Evolutionary conservation across 805 yeast genomes (phyloP).

Genomic region (Pichia occidentalis): DNA sequence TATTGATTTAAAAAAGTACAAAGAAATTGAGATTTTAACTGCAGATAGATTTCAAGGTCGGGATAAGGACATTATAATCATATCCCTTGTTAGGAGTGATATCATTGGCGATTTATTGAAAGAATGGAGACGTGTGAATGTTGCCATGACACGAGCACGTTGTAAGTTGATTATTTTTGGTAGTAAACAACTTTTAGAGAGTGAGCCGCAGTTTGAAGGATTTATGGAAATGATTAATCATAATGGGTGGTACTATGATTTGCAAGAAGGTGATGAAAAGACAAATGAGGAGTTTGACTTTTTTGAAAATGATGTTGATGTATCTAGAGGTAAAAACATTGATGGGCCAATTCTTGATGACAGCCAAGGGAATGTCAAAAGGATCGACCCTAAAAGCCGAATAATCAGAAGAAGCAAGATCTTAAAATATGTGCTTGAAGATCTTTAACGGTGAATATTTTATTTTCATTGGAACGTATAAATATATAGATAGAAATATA

Average conservation of each 20-base stretch:
- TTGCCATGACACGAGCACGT: conserved; percentile 87
- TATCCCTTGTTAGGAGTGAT: conserved; percentile 85
- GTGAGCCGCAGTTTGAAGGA: conserved; percentile 45
- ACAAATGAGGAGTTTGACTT: conserved; percentile 11
- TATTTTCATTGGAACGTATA: no score
- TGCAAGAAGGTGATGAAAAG: conserved; percentile 40
- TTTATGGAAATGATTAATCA: conserved; percentile 53
- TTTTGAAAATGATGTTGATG: conserved; percentile 1
- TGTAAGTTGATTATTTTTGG: conserved; percentile 81
- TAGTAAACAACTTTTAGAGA: conserved; percentile 54
- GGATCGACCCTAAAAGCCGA: conserved; percentile 5
- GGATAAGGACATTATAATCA: conserved; percentile 85
- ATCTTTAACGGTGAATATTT: no score
- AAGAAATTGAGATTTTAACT: conserved; percentile 69
- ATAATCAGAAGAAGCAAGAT: conserved; percentile 4
- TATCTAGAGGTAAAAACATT: background rate
- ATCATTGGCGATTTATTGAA: conserved; percentile 70
- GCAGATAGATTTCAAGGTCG: conserved; percentile 97
- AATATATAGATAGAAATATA: no score
- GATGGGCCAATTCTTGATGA: background rate
- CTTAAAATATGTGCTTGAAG: conserved; percentile 9
- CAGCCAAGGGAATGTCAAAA: background rate
- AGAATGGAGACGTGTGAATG: conserved; percentile 92
- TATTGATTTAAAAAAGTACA: conserved; percentile 21
- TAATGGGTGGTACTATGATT: conserved; percentile 57